phyloP scores from a whole-genome alignment of 805 yeast species.

The Candida nemodendra region DNA sequence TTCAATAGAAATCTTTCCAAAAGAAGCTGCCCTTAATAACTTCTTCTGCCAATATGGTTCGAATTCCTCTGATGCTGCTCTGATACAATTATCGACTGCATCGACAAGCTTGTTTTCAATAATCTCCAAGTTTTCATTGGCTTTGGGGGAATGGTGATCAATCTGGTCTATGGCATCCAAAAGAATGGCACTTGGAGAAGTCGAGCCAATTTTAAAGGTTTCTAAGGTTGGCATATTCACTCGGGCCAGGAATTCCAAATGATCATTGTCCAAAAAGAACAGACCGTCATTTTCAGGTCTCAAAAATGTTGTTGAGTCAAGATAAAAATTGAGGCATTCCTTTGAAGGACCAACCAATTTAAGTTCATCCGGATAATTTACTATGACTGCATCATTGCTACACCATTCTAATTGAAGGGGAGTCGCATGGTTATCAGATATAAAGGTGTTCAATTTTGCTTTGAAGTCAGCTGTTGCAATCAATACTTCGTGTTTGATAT shows the following conservation, averaged over 20 bases:
- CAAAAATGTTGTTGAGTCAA: slow-evolving; percentile 40
- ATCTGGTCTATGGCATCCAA: slow-evolving; percentile 74
- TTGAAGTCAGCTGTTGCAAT: slow-evolving; percentile 50
- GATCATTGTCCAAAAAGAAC: slow-evolving; percentile 55
- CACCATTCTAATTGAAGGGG: slow-evolving; percentile 73
- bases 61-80: slow-evolving; percentile 76
- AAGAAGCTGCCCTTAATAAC: slow-evolving; percentile 74
- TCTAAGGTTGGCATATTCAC: slow-evolving; percentile 58
- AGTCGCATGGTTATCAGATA: slow-evolving; percentile 32
- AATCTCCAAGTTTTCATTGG: slow-evolving; percentile 69
- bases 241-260: slow-evolving; percentile 60
- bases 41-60: slow-evolving; percentile 78
- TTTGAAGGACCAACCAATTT: slow-evolving; percentile 71
- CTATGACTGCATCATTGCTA: slow-evolving; percentile 75
- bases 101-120: slow-evolving; percentile 45
- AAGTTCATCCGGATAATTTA: slow-evolving; percentile 59
- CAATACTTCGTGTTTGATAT: slow-evolving; percentile 40
- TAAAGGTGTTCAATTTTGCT: slow-evolving; percentile 42
- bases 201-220: slow-evolving; percentile 79
- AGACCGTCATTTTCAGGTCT: slow-evolving; percentile 68
- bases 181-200: slow-evolving; percentile 77
- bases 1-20: slow-evolving; percentile 71
- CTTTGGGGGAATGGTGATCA: slow-evolving; percentile 69
- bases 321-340: slow-evolving; percentile 53
- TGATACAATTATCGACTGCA: slow-evolving; percentile 71